Evolutionary conservation across 345 rosid species (phyloP), one percentile per base, ranked within the genome.

Genomic region (Eucalyptus virginea): DNA sequence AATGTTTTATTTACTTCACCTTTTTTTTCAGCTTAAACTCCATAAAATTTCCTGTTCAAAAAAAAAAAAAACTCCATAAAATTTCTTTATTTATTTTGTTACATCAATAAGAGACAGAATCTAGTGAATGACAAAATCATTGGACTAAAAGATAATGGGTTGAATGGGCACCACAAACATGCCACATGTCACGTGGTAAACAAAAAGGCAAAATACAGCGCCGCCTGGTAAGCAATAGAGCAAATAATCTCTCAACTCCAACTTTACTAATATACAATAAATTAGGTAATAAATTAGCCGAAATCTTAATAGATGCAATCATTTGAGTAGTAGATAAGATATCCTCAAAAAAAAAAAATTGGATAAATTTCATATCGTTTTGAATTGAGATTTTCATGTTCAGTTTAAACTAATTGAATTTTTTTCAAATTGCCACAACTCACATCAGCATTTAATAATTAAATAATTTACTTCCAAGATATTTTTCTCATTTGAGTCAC

Each of bases 381-480:
- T 69, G 4, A 18, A 17, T 17, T 69, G 81, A 34, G 23, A 32
- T 69, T 69, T 69, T 69, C 11, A 17, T 17, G 24, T 32, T 18
- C 7, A 11, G 0, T 34, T 9, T 3, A 5, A 77, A 40, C 6
- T 2, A 44, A 1, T 3, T 24, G 1, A 72, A 24, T 10, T 37
- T 21, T 19, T 77, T 37, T 37, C 14, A 44, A 37, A 37, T 7
- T 5, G 9, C 2, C 28, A 19, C 45, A 5, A 37, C 42, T 21
- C 45, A 72, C 45, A 37, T 37, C 5, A 21, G 3, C 5, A 40
- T 77, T 40, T 3, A 6, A 18, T 21, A 21, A 11, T 6, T 11
- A 1, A 44, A 40, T 18, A 77, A 37, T 11, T 3, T 13, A 21
- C 30, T 40, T 21, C 9, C 17, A 4, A 40, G 24, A 21, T 37